Base-by-base conservation (phyloP, 1,139 yeast genomes). In the Yamadazyma sp. region DNA sequence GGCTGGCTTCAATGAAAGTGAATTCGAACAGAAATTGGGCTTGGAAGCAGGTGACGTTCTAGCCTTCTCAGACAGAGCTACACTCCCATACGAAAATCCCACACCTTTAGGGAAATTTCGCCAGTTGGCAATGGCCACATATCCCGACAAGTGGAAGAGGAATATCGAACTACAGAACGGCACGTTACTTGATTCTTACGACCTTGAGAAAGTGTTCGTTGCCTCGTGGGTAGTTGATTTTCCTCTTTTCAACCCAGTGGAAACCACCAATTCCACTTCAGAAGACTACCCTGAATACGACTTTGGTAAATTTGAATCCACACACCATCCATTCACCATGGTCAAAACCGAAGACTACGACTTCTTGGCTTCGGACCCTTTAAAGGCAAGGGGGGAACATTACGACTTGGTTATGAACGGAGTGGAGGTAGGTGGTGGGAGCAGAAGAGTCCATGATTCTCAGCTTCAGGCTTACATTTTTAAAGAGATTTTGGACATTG, bases 261-360 rank as follows among this genome's bases (percentile, higher is more conserved):
- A 81, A 42, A 47, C 55, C 1, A 53, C 64, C 1, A 46, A 53
- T 2, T 33, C 45, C 3, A 8, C 40, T 5, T 64, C 55, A 9
- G 48, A 43, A 5, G 64, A 57, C 2, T 88, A 80, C 53, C 97
- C 98, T 2, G 47, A 41, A 1, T 91, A 87, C 55, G 75, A 80
- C 50, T 58, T 52, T 27, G 42, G 54, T 1, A 53, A 58, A 5
- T 73, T 71, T 38, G 81, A 77, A 37, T 78, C 98, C 0, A 91
- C 97, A 0, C 98, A 92, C 58, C 98, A 92, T 58, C 98, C 98
- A 5, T 92, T 92, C 62, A 92, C 98, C 0, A 92, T 92, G 98
- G 87, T 84, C 1, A 75, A 82, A 35, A 54, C 79, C 1, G 80
- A 76, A 17, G 96, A 89, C 54, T 84, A 84, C 51, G 77, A 76